phyloP scores from a whole-genome alignment of 2,329 filamentous ascomycete genomes.

The Aspergillus sp. region DNA sequence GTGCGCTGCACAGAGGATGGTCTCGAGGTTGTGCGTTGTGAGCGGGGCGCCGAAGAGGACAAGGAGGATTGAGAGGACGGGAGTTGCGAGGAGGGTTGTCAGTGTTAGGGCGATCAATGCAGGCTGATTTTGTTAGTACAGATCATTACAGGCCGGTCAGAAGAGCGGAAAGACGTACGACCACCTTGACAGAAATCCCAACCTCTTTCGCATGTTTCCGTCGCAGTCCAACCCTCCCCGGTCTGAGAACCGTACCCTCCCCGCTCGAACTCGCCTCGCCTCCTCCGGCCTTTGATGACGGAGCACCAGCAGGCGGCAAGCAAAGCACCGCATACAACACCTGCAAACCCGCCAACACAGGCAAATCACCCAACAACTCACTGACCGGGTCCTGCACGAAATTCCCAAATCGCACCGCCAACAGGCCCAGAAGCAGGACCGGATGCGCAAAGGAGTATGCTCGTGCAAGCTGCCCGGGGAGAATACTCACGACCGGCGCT shows the following conservation, averaged over 20 bases:
- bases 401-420: constrained; percentile 56
- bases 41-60: constrained; percentile 89
- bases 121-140: constrained; percentile 44
- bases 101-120: constrained; percentile 61
- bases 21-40: constrained; percentile 71
- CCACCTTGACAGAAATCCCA: constrained; percentile 17
- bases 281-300: constrained; percentile 4
- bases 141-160: neutral
- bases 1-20: constrained; percentile 72
- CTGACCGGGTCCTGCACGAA: constrained; percentile 65
- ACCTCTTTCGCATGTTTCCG: constrained; percentile 6
- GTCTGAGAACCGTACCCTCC: neutral
- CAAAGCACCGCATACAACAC: constrained; percentile 52
- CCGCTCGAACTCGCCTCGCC: neutral
- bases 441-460: constrained; percentile 63
- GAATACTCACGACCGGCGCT: constrained; percentile 40
- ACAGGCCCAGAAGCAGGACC: constrained; percentile 57
- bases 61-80: constrained; percentile 55
- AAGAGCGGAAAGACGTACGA: constrained; percentile 13
- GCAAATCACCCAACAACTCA: constrained; percentile 55
- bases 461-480: constrained; percentile 43
- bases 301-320: constrained; percentile 46
- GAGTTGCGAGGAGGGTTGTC: constrained; percentile 46
- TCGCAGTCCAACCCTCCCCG: neutral
- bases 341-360: constrained; percentile 60